phyloP scores from a whole-genome alignment of 805 yeast species.

The Candida schatavii region DNA sequence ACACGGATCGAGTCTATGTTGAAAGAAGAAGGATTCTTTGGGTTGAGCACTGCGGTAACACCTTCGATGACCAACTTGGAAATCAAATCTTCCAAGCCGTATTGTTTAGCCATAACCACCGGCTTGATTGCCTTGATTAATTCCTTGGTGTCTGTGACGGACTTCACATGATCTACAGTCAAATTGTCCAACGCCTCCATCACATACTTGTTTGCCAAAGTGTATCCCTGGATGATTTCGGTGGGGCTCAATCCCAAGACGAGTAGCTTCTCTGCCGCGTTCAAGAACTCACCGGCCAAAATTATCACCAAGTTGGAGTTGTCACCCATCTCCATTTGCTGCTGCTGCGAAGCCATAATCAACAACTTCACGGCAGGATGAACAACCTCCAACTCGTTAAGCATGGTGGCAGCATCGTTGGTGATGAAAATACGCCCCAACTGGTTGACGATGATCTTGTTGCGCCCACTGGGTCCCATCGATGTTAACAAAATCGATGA shows the following conservation, averaged over 20 bases:
- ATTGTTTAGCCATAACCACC: constrained; percentile 90
- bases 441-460: constrained; percentile 90
- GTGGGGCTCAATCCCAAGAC: constrained; percentile 85
- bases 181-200: constrained; percentile 64
- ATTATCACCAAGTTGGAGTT: constrained; percentile 88
- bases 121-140: constrained; percentile 75
- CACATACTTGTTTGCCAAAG: constrained; percentile 77
- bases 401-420: constrained; percentile 97
- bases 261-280: constrained; percentile 80
- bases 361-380: constrained; percentile 96
- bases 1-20: constrained; percentile 94
- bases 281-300: constrained; percentile 88
- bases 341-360: constrained; percentile 96
- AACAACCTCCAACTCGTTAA: constrained; percentile 87
- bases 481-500: constrained; percentile 89
- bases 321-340: constrained; percentile 96
- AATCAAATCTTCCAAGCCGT: constrained; percentile 78
- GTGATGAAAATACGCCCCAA: constrained; percentile 85
- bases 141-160: constrained; percentile 52
- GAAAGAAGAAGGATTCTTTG: constrained; percentile 60
- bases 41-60: constrained; percentile 72
- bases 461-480: constrained; percentile 96
- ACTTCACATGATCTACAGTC: constrained; percentile 59
- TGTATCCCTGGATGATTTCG: constrained; percentile 91
- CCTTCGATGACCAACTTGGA: constrained; percentile 83